phyloP scores from a whole-genome alignment of 2,329 filamentous ascomycete genomes.

The Pseudogymnoascus sp. region DNA sequence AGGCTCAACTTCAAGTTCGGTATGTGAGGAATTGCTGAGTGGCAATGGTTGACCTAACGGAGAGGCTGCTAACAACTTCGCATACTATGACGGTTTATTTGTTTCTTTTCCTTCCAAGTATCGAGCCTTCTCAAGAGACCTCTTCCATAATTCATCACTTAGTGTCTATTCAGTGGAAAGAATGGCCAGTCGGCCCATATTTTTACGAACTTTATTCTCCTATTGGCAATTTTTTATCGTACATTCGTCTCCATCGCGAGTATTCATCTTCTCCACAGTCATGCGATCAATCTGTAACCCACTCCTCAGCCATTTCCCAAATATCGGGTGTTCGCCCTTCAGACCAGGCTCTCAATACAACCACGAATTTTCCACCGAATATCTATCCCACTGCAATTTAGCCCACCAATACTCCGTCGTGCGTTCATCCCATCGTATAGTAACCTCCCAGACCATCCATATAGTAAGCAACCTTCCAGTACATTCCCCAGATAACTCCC shows the following conservation, averaged over 20 bases:
- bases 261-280: not conserved
- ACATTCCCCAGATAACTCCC: not conserved
- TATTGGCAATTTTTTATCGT: not conserved
- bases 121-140: not conserved
- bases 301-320: not conserved
- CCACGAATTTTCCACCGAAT: not conserved
- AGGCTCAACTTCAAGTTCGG: not conserved
- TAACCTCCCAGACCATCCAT: not conserved
- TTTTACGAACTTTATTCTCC: not conserved
- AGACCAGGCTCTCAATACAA: not conserved
- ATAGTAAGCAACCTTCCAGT: not conserved
- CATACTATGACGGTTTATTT: not conserved
- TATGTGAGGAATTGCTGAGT: not conserved
- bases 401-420: not conserved
- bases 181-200: not conserved
- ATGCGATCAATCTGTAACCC: not conserved
- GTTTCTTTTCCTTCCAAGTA: not conserved
- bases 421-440: not conserved
- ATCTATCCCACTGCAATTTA: not conserved
- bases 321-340: not conserved
- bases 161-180: not conserved
- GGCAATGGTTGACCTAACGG: not conserved
- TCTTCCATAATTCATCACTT: not conserved
- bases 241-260: not conserved
- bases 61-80: not conserved